Evolutionary conservation across 805 yeast species (phyloP).

Genomic region (Myxozyma udenii): DNA sequence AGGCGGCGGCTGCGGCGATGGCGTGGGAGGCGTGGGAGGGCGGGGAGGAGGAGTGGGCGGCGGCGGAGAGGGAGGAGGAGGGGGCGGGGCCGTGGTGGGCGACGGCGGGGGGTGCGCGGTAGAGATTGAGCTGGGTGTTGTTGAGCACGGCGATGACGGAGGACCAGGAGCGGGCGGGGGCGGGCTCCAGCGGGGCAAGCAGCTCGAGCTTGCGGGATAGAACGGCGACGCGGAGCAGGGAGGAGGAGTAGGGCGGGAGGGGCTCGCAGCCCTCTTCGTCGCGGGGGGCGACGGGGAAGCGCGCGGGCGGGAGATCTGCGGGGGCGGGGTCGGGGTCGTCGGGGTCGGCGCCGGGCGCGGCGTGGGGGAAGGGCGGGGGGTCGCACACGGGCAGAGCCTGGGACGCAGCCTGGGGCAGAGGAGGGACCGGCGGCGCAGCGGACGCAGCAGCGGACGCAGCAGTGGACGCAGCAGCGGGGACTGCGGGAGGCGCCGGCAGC

Average conservation of each 20-base stretch:
- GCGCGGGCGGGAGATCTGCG: conserved; percentile 14
- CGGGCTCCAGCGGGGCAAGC: conserved; percentile 70
- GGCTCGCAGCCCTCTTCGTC: conserved; percentile 40
- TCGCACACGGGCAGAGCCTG: not conserved
- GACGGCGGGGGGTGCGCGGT: conserved; percentile 33
- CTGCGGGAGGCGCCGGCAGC: not conserved
- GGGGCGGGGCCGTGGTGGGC: not conserved
- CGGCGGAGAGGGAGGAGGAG: not conserved
- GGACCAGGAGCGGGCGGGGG: conserved; percentile 69
- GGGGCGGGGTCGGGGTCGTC: conserved; percentile 4
- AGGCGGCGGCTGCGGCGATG: conserved; percentile 8
- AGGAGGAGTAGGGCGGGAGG: conserved; percentile 65
- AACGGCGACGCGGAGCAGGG: conserved; percentile 58
- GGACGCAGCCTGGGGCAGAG: conserved; percentile 9
- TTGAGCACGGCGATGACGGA: conserved; percentile 67
- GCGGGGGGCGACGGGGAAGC: conserved; percentile 23
- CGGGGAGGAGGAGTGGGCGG: not conserved
- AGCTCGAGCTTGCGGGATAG: conserved; percentile 69
- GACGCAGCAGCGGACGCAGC: conserved; percentile 2
- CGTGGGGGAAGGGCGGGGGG: not conserved
- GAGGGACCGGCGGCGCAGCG: conserved; percentile 1
- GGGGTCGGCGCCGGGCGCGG: not conserved
- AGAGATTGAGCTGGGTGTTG: conserved; percentile 80
- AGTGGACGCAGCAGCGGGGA: not conserved
- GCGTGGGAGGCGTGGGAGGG: conserved; percentile 1